Evolutionary conservation across 1,284 basidiomycete genomes (phyloP), one percentile per base, ranked within the genome.

Genomic region (Cryptococcus sp.): DNA sequence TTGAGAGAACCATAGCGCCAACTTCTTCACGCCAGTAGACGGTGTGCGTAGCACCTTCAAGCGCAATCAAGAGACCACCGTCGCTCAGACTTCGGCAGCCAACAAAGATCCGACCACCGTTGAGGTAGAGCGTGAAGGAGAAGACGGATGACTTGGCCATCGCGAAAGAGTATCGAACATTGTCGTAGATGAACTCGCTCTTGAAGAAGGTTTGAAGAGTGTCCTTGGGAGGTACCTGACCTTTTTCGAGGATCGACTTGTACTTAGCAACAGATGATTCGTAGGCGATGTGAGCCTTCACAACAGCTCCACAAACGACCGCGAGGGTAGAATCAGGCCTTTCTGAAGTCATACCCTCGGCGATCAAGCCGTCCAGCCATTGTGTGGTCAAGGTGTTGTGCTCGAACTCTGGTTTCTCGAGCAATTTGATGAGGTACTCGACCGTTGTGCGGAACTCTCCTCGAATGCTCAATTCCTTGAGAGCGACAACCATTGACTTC

Each of bases 1-100:
- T 86, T 86, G 95, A 95, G 64, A 99, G 78, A 56, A 96, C 85
- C 69, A 94, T 82, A 15, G 93, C 91, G 57, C 93, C 95, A 58
- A 98, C 95, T 81, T 99, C 96, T 79, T 98, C 96, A 60, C 93
- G 85, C 92, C 91, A 99, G 81, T 99, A 99, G 62, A 97, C 85
- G 23, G 96, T 94, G 80, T 99, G 95, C 78, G 93, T 95, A 77
- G 90, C 90, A 61, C 93, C 94, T 71, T 93, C 89, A 56, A 99
- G 84, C 41, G 91, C 83, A 62, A 99, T 86, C 61, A 99, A 85
- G 56, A 99, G 83, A 70, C 96, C 96, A 52, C 95, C 96, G 74
- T 99, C 96, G 56, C 92, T 92, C 50, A 99, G 84, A 50, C 91
- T 87, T 55, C 95, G 87, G 50, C 89, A 88, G 44, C 92, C 93